These are phyloP conservation scores for Suillus discolor DNA, from an alignment of 768 basidiomycete species.

Conservation along the genomic window DNA sequence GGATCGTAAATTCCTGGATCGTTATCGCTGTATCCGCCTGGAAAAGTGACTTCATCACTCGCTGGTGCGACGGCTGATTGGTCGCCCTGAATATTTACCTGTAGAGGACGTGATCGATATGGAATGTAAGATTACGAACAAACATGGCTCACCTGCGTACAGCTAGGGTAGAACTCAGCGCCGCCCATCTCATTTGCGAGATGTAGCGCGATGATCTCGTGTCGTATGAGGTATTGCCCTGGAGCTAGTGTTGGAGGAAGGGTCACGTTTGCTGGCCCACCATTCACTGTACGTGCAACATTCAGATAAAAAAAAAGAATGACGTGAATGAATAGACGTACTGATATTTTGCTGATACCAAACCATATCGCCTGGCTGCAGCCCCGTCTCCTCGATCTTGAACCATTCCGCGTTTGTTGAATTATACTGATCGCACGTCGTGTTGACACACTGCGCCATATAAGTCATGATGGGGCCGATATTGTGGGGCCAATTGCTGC, in stretches of 20 bases:
- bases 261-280: constrained; percentile 41
- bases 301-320: not conserved
- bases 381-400: constrained; percentile 64
- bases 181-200: constrained; percentile 56
- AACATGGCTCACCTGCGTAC: constrained; percentile 44
- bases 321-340: constrained; percentile 32
- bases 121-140: not conserved
- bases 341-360: constrained; percentile 62
- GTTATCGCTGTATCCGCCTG: constrained; percentile 70
- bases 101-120: constrained; percentile 16
- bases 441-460: constrained; percentile 62
- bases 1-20: constrained; percentile 73
- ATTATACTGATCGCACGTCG: constrained; percentile 62
- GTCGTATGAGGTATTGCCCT: constrained; percentile 76
- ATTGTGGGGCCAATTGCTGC: constrained; percentile 53
- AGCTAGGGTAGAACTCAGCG: constrained; percentile 82
- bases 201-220: constrained; percentile 82
- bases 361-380: constrained; percentile 34
- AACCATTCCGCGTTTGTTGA: constrained; percentile 66
- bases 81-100: constrained; percentile 57
- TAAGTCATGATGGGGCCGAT: constrained; percentile 76
- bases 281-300: constrained; percentile 35
- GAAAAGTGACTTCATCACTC: constrained; percentile 61
- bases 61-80: constrained; percentile 48
- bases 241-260: constrained; percentile 56